A percentile compares a stretch with the other conserved stretches of the same genome.
Evolutionary conservation across 345 rosid genomes (phyloP).

Genomic region (Tarenaya hassleriana): DNA sequence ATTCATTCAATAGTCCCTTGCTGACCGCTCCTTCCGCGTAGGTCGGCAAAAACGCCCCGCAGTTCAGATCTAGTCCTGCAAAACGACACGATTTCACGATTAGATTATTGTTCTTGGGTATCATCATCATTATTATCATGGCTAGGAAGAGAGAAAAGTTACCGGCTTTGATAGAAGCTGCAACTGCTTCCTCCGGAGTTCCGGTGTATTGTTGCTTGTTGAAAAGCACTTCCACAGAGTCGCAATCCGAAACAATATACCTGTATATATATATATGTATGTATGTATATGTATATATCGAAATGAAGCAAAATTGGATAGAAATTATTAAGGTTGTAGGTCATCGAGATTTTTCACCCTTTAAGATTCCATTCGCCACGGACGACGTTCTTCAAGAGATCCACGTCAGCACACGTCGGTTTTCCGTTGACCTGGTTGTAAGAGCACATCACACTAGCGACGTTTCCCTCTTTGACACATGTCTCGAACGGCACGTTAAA

Average conservation of each 20-base stretch:
- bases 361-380: neutral
- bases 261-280: constrained; percentile 92
- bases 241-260: no score
- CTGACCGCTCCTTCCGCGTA: constrained; percentile 59
- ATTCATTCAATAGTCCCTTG: constrained; percentile 38
- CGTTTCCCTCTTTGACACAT: neutral
- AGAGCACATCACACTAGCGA: neutral
- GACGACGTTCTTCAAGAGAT: neutral
- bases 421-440: neutral
- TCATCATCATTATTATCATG: no score
- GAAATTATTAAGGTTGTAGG: no score
- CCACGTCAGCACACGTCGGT: neutral
- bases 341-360: no score
- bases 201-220: constrained; percentile 67
- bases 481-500: neutral
- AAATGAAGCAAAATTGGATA: no score
- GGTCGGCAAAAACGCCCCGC: constrained; percentile 74
- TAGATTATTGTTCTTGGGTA: no score
- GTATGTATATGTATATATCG: no score
- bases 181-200: constrained; percentile 85
- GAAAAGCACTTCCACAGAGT: constrained; percentile 67
- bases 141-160: constrained; percentile 2
- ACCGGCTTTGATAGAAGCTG: constrained; percentile 72
- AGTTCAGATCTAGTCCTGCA: constrained; percentile 75
- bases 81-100: constrained; percentile 12